A percentile compares a stretch with the other conserved stretches of the same genome.
These are phyloP conservation scores for Epichloe gansuensis DNA, from an alignment of 2,329 filamentous ascomycete genomes.

Conservation along the genomic window DNA sequence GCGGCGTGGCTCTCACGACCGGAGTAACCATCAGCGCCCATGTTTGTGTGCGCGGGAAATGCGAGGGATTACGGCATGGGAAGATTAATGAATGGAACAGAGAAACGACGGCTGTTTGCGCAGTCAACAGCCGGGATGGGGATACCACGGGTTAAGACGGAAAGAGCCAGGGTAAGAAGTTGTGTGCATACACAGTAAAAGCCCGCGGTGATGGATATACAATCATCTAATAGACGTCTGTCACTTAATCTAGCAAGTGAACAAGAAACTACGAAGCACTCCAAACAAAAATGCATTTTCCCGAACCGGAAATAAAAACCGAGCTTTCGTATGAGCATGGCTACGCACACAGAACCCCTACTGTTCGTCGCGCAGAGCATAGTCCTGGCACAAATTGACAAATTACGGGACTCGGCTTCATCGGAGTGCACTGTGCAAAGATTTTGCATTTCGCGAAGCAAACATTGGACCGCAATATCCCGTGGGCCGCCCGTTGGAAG, in stretches of 20 bases:
- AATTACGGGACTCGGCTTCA: neutral
- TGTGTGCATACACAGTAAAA: neutral
- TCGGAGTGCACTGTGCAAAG: neutral
- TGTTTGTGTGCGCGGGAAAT: slow-evolving; percentile 1
- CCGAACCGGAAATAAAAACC: too few relatives aligned
- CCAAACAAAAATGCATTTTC: too few relatives aligned
- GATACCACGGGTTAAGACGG: neutral
- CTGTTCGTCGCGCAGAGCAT: neutral
- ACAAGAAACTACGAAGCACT: too few relatives aligned
- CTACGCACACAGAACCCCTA: neutral
- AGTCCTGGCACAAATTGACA: neutral
- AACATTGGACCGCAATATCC: neutral
- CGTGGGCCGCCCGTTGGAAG: neutral
- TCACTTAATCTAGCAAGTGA: too few relatives aligned
- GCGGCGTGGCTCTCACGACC: neutral
- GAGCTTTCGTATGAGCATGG: neutral
- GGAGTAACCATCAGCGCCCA: slow-evolving; percentile 9
- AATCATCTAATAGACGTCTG: too few relatives aligned
- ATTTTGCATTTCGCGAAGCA: neutral
- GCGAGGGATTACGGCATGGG: neutral
- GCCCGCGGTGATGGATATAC: too few relatives aligned
- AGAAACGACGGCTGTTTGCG: neutral
- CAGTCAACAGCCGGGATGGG: neutral
- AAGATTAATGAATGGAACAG: neutral
- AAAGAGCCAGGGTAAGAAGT: neutral